A percentile compares a stretch with the other conserved stretches of the same genome.
Evolutionary conservation across 1,284 basidiomycete species (phyloP).

Genomic region (Boletellus sp.): DNA sequence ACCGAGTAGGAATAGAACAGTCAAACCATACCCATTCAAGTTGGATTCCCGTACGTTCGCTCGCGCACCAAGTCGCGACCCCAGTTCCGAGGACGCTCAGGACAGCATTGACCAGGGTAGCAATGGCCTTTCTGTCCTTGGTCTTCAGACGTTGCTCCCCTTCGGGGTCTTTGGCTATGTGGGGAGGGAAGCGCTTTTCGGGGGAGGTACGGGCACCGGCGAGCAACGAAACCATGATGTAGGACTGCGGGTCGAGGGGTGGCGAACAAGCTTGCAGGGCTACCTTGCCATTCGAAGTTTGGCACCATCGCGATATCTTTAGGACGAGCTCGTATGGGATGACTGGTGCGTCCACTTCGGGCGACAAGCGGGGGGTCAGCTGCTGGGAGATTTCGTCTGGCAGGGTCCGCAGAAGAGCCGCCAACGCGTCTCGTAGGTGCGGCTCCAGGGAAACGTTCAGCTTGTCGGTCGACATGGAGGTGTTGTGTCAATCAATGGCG

Average conservation of each 20-base stretch:
- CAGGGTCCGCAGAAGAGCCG: constrained; percentile 42
- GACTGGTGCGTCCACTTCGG: constrained; percentile 31
- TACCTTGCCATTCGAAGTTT: constrained; percentile 44
- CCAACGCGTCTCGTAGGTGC: constrained; percentile 53
- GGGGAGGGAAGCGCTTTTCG: constrained; percentile 59
- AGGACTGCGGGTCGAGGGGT: constrained; percentile 49
- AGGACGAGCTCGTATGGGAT: constrained; percentile 61
- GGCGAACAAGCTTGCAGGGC: constrained; percentile 44
- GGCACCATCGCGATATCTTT: constrained; percentile 65
- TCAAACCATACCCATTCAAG: constrained; percentile 59
- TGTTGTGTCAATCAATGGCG: neutral
- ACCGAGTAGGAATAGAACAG: neutral
- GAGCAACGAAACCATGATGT: constrained; percentile 69
- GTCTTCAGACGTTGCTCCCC: constrained; percentile 38
- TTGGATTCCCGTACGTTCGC: constrained; percentile 57
- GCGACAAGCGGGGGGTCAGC: constrained; percentile 37
- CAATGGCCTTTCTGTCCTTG: constrained; percentile 62
- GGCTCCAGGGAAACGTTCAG: constrained; percentile 66
- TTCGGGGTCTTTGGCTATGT: constrained; percentile 40
- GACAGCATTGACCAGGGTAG: constrained; percentile 65
- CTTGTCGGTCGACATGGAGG: constrained; percentile 15
- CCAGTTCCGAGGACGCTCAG: constrained; percentile 66
- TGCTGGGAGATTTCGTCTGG: constrained; percentile 43
- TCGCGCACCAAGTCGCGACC: constrained; percentile 68
- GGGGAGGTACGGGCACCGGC: constrained; percentile 74